Conservation (phyloP, 2,329 filamentous ascomycete genomes). For the Fusarium redolens region DNA sequence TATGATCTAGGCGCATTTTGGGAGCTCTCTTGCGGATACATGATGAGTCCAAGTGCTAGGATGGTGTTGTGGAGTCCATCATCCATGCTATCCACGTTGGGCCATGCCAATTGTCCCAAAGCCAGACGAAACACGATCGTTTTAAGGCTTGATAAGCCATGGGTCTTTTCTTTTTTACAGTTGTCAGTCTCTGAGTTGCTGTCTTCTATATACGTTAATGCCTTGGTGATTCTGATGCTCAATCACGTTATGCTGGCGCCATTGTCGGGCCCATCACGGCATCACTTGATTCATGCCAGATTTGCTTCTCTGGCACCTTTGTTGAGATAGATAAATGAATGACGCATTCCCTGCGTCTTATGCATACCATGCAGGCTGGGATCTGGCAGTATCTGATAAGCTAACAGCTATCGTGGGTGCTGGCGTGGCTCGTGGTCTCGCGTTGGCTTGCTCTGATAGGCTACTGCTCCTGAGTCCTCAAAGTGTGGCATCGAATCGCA, state of each 20-base stretch:
- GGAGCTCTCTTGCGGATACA: constrained; percentile 30
- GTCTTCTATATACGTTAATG: not conserved
- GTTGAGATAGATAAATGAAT: constrained; percentile 28
- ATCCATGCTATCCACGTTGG: constrained; percentile 9
- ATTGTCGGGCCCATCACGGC: not conserved
- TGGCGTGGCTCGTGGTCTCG: constrained; percentile 18
- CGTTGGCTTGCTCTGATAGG: constrained; percentile 12
- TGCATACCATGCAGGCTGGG: constrained; percentile 27
- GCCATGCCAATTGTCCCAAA: not conserved
- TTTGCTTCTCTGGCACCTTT: constrained; percentile 4
- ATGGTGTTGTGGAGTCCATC: constrained; percentile 35
- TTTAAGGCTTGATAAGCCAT: not conserved
- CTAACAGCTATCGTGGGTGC: constrained; percentile 26
- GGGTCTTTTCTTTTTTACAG: not conserved
- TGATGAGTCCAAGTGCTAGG: constrained; percentile 37
- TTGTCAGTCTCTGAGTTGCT: constrained; percentile 13
- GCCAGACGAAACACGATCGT: constrained; percentile 28
- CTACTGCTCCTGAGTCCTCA: not conserved
- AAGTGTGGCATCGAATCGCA: constrained; percentile 9
- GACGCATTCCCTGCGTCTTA: constrained; percentile 25
- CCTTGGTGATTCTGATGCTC: not conserved
- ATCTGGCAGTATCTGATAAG: constrained; percentile 38
- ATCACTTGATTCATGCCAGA: constrained; percentile 6
- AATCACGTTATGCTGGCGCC: not conserved
- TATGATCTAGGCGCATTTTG: constrained; percentile 17